phyloP scores from a whole-genome alignment of 768 basidiomycete genomes.

The Tulasnella sp. region DNA sequence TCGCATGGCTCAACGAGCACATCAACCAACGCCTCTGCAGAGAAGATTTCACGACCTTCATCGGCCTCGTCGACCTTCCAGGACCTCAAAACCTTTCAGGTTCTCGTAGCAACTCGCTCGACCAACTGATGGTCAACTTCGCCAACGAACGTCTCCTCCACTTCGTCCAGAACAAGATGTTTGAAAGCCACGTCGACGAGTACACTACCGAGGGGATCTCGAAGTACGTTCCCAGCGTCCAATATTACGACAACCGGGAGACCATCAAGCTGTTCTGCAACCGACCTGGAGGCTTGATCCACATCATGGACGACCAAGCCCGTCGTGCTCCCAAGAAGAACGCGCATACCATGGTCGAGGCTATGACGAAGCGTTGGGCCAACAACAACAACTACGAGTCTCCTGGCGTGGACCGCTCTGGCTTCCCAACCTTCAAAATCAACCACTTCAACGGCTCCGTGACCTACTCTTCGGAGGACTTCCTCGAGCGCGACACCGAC shows the following conservation, averaged over 20 bases:
- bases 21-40: conserved; percentile 93
- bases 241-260: conserved; percentile 89
- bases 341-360: conserved; percentile 90
- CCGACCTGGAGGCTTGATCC: conserved; percentile 83
- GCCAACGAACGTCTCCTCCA: conserved; percentile 88
- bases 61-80: conserved; percentile 91
- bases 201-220: conserved; percentile 79
- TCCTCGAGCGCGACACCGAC: conserved; percentile 85
- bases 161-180: conserved; percentile 74
- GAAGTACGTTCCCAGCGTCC: conserved; percentile 60
- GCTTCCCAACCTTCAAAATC: conserved; percentile 83
- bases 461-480: conserved; percentile 84
- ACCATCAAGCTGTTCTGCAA: conserved; percentile 83
- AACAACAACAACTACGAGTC: conserved; percentile 91
- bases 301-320: conserved; percentile 98
- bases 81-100: conserved; percentile 78
- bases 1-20: conserved; percentile 94
- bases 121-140: conserved; percentile 95
- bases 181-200: conserved; percentile 77
- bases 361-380: conserved; percentile 90
- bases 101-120: conserved; percentile 78
- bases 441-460: conserved; percentile 90
- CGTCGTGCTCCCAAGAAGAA: conserved; percentile 83
- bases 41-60: conserved; percentile 88
- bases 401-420: conserved; percentile 67